These are phyloP conservation scores for Fusarium graminum DNA, from an alignment of 2,329 filamentous ascomycete genomes.

Conservation along the genomic window DNA sequence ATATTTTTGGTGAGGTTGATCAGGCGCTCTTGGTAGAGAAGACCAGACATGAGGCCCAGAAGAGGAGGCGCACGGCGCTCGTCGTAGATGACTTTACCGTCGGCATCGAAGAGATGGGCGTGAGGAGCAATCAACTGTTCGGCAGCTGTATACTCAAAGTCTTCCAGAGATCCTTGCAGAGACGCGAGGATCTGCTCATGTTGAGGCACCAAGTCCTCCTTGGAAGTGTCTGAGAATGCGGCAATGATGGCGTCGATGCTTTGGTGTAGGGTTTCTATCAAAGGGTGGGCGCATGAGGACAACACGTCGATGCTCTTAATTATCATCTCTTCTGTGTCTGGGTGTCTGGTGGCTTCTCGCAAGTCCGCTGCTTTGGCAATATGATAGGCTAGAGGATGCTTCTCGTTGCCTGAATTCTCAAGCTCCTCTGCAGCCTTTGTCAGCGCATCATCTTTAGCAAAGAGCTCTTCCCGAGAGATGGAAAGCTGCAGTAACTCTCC, in stretches of 20 bases:
- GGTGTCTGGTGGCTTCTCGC: slow-evolving; percentile 14
- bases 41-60: slow-evolving; percentile 21
- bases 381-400: slow-evolving; percentile 19
- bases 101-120: slow-evolving; percentile 16
- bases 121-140: slow-evolving; percentile 16
- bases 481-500: slow-evolving; percentile 17
- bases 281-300: slow-evolving; percentile 2
- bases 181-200: background rate
- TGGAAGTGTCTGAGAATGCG: background rate
- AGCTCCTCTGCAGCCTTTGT: slow-evolving; percentile 18
- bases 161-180: slow-evolving; percentile 14
- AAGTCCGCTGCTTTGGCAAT: slow-evolving; percentile 24
- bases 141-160: slow-evolving; percentile 19
- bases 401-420: slow-evolving; percentile 20
- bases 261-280: background rate
- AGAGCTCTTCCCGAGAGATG: slow-evolving; percentile 16
- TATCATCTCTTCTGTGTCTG: slow-evolving; percentile 24
- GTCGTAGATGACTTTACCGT: slow-evolving; percentile 15
- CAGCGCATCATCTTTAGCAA: slow-evolving; percentile 16
- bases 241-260: slow-evolving; percentile 4
- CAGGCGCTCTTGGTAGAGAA: slow-evolving; percentile 17
- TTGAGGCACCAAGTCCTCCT: background rate
- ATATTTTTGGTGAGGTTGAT: slow-evolving; percentile 21
- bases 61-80: slow-evolving; percentile 14
- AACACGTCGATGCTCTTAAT: slow-evolving; percentile 5